A percentile compares a stretch with the other conserved stretches of the same genome.
Evolutionary conservation across 306 rosid species (phyloP).

Genomic region (Datisca glomerata): DNA sequence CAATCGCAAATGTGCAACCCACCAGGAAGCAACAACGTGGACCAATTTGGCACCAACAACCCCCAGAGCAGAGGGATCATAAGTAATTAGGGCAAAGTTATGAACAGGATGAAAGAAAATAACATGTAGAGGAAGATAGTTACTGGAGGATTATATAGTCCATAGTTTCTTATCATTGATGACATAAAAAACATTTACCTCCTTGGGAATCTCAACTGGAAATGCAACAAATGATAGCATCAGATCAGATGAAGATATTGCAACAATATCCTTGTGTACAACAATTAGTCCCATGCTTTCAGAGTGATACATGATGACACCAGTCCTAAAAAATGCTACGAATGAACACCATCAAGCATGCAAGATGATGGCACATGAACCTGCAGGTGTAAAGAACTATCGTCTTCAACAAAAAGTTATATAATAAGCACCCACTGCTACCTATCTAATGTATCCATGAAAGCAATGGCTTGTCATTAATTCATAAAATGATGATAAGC

Average conservation of each 20-base stretch:
- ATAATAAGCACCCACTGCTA: too few species aligned
- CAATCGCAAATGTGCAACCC: constrained; percentile 3
- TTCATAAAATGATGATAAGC: too few species aligned
- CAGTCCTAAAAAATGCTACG: constrained; percentile 90
- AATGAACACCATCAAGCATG: constrained; percentile 97
- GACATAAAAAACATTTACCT: constrained; percentile 40
- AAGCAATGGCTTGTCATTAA: too few species aligned
- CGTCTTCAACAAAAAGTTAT: too few species aligned
- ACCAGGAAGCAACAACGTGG: constrained; percentile 92
- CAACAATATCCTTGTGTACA: constrained; percentile 90
- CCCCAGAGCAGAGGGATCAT: constrained; percentile 91
- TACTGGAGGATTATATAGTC: too few species aligned
- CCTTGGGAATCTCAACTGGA: constrained; percentile 91
- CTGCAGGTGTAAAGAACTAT: too few species aligned
- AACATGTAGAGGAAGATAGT: constrained; percentile 73
- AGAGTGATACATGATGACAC: constrained; percentile 78
- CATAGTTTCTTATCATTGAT: constrained; percentile 4
- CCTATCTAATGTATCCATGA: too few species aligned
- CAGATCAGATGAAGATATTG: constrained; percentile 74
- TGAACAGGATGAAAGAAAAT: constrained; percentile 95
- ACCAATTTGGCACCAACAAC: constrained; percentile 68
- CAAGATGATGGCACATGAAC: constrained; percentile 93
- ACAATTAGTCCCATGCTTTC: constrained; percentile 71
- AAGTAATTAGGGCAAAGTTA: constrained; percentile 83
- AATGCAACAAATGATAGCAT: constrained; percentile 91